These are phyloP conservation scores for Escovopsis sp. DNA, from an alignment of 2,329 filamentous ascomycete species.

Conservation along the genomic window DNA sequence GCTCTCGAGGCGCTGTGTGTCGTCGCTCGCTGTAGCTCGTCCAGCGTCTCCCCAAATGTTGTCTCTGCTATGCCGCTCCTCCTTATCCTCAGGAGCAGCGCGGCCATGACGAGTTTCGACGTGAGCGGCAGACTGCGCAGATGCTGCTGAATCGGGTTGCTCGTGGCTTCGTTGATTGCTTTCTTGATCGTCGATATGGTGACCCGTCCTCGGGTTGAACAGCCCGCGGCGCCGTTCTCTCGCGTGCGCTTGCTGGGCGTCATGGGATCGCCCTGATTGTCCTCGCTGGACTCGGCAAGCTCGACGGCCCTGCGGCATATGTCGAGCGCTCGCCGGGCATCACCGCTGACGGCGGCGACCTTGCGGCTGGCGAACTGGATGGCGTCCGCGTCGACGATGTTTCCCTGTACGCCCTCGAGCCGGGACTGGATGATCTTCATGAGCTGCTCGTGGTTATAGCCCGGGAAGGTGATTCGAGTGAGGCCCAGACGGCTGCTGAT, in stretches of 20 bases:
- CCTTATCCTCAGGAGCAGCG: constrained; percentile 62
- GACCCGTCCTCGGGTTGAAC: constrained; percentile 39
- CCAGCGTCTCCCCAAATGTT: constrained; percentile 74
- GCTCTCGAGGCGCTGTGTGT: constrained; percentile 18
- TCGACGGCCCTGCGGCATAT: constrained; percentile 93
- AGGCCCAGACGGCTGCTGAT: constrained; percentile 82
- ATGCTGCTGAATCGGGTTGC: constrained; percentile 80
- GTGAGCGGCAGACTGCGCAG: constrained; percentile 68
- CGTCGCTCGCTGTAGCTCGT: constrained; percentile 44
- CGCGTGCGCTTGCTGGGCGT: constrained; percentile 46
- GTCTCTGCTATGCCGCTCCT: constrained; percentile 78
- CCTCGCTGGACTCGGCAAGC: constrained; percentile 58
- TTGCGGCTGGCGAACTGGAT: constrained; percentile 94
- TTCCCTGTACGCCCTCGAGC: constrained; percentile 71
- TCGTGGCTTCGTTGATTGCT: constrained; percentile 89
- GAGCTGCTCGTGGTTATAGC: constrained; percentile 92
- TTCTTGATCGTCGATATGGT: constrained; percentile 88
- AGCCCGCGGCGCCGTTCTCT: constrained; percentile 13
- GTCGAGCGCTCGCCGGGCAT: constrained; percentile 81
- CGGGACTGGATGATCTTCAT: constrained; percentile 97
- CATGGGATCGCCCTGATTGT: constrained; percentile 33
- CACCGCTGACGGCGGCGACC: constrained; percentile 89
- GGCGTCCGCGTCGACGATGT: constrained; percentile 84
- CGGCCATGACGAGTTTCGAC: constrained; percentile 73
- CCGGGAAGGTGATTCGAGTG: constrained; percentile 90